Percentiles rank a stretch among this genome's conserved stretches.
These are phyloP conservation scores for Chrysoporthe austroafricana DNA, from an alignment of 2,329 filamentous ascomycete genomes.

Conservation along the genomic window DNA sequence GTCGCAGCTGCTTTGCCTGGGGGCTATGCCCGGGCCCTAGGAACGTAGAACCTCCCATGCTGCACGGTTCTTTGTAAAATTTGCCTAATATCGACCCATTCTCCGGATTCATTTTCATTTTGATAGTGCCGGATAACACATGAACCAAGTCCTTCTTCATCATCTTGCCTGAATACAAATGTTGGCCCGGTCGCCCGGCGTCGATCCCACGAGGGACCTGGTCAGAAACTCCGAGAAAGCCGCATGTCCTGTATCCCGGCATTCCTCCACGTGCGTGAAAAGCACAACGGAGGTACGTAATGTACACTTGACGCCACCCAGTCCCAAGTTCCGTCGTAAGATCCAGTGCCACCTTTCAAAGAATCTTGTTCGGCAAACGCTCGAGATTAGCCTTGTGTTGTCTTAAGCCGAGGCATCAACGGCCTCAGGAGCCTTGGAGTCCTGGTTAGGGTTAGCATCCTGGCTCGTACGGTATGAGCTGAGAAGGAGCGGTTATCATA, in stretches of 20 bases:
- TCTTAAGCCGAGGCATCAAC: conserved; percentile 44
- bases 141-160: not conserved
- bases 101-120: conserved; percentile 12
- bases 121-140: not conserved
- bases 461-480: not conserved
- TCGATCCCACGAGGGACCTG: conserved; percentile 11
- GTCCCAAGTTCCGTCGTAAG: conserved; percentile 10
- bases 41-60: not conserved
- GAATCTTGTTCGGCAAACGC: not conserved
- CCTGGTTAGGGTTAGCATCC: conserved; percentile 28
- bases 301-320: conserved; percentile 25
- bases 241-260: conserved; percentile 16
- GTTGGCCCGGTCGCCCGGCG: conserved; percentile 12
- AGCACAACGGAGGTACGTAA: conserved; percentile 20
- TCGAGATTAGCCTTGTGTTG: not conserved
- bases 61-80: not conserved
- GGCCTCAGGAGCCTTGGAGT: conserved; percentile 38
- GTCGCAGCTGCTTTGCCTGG: not conserved
- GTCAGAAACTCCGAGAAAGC: conserved; percentile 17
- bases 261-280: conserved; percentile 11
- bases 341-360: not conserved
- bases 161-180: conserved; percentile 11
- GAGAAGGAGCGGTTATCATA: not conserved
- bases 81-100: not conserved
- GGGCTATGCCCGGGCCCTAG: too few relatives aligned